Conservation (phyloP, 1,284 basidiomycete genomes). For the Polyporus tsugae region DNA sequence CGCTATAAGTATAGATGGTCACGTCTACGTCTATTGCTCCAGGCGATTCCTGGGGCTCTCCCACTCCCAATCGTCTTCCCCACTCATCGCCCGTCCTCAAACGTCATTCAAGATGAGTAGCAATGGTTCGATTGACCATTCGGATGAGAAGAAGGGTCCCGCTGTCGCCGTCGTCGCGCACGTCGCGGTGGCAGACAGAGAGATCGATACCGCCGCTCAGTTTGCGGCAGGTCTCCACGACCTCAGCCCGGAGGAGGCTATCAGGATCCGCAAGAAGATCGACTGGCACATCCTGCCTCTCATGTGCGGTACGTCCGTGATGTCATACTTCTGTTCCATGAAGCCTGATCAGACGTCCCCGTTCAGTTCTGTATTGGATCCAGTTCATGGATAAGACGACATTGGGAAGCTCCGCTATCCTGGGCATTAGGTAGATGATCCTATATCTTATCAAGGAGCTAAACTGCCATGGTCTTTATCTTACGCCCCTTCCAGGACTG, state of each 20-base stretch:
- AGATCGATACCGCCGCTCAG: constrained; percentile 65
- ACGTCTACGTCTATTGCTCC: constrained; percentile 3
- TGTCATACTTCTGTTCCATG: background rate
- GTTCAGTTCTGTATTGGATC: constrained; percentile 65
- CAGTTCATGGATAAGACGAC: constrained; percentile 83
- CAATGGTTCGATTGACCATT: constrained; percentile 29
- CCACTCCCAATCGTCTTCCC: background rate
- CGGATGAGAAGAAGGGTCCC: constrained; percentile 37
- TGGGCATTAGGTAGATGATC: constrained; percentile 61
- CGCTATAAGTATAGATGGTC: constrained; percentile 14
- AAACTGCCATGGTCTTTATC: background rate
- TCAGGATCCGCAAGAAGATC: constrained; percentile 67
- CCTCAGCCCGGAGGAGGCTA: constrained; percentile 58
- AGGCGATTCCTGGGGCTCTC: constrained; percentile 9
- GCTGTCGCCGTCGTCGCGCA: constrained; percentile 26
- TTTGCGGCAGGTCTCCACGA: constrained; percentile 53
- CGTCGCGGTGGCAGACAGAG: constrained; percentile 44
- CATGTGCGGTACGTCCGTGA: constrained; percentile 65
- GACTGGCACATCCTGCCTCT: constrained; percentile 71
- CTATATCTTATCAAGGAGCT: background rate
- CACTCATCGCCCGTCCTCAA: background rate
- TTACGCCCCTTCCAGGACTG: constrained; percentile 41
- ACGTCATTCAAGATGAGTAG: constrained; percentile 24
- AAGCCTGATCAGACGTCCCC: background rate
- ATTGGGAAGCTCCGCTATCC: constrained; percentile 68